Conservation (phyloP, 1,284 basidiomycete genomes). For the Pseudomicrostroma phylloplanum region DNA sequence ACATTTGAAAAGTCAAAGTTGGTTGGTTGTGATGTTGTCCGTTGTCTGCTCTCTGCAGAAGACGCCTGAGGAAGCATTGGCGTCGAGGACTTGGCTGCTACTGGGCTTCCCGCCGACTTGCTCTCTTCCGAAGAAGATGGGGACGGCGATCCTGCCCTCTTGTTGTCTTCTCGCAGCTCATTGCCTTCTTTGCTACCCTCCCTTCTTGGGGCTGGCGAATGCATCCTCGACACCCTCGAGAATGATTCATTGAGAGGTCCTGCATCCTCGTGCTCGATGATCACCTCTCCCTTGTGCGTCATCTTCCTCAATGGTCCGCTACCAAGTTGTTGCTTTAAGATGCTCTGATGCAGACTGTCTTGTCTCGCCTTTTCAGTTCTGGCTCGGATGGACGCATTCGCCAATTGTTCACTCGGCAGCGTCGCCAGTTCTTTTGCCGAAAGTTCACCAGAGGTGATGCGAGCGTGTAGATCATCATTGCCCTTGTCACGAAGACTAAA, state of each 20-base stretch:
- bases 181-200: no score
- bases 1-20: conserved; percentile 15
- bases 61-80: background rate
- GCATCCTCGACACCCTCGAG: no score
- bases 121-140: background rate
- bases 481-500: conserved; percentile 48
- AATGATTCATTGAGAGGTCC: background rate
- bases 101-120: background rate
- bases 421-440: conserved; percentile 31
- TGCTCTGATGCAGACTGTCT: conserved; percentile 39
- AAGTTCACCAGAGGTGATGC: conserved; percentile 37
- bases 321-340: conserved; percentile 29
- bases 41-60: no score
- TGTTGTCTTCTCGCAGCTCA: background rate
- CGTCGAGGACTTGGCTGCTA: background rate
- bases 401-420: conserved; percentile 43
- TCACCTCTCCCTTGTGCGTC: conserved; percentile 50
- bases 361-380: conserved; percentile 40
- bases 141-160: background rate
- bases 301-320: conserved; percentile 42
- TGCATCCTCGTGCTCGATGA: conserved; percentile 39
- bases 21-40: background rate
- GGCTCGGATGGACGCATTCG: conserved; percentile 43
- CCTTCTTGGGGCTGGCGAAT: no score
- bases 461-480: conserved; percentile 38